Evolutionary conservation across 768 basidiomycete genomes (phyloP), one percentile per base, ranked within the genome.

Genomic region (Termitomyces sp.): DNA sequence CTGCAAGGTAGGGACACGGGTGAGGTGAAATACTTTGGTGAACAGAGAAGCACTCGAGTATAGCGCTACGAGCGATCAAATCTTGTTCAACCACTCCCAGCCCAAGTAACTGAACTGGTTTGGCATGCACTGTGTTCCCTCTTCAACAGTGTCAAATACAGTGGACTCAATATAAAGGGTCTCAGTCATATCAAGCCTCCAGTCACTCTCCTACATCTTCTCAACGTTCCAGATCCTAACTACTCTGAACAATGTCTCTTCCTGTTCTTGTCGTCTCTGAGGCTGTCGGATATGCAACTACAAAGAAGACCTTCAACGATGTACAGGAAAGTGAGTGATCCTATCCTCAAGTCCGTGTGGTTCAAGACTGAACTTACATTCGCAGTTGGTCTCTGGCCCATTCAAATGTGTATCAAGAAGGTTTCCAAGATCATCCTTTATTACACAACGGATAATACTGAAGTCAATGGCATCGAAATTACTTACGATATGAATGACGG

Each of bases 391-490:
- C 28, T n/a, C 20, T 56, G 55, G 55, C 55, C 55, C 18, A 28
- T 42, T 45, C 39, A 33, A 20, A 9, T 42, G 22, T 33, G 45
- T 44, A 56, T 56, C 28, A 45, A 11, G 11, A 56, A 56, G 42
- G 55, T 56, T 15, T 7, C 42, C 42, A 56, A 44, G 32, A 56
- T 56, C 42, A 45, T 28, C 9, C 2, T 56, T 13, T 56, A n/a
- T n/a, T n/a, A n/a, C n/a, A n/a, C n/a, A 32, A 33, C 42, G 3
- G 55, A 32, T 3, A 18, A 28, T 2, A 2, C 16, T 15, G 28
- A 18, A 7, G 55, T 56, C 28, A 45, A 56, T 33, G 55, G 55
- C 39, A 56, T 56, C 12, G 42, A 56, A 12, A 33, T 45, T 32
- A 11, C 2, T 12, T 56, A 56, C 18, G 28, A 56, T 18, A 56